Percentiles rank a stretch among this genome's conserved stretches.
Evolutionary conservation across 1,139 yeast genomes (phyloP).

Genomic region (Pichia terricola): DNA sequence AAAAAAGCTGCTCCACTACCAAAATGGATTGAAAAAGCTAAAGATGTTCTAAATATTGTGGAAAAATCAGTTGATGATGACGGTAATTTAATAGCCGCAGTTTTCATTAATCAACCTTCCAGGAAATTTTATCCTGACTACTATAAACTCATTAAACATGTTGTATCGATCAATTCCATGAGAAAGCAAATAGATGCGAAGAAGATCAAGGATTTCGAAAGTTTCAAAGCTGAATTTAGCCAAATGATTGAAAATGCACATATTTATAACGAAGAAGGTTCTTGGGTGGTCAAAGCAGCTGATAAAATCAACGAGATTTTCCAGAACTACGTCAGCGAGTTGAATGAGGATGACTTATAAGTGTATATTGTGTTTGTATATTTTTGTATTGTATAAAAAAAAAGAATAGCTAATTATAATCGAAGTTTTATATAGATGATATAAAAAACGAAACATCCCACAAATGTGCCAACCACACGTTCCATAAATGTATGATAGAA

Average conservation of each 20-base stretch:
- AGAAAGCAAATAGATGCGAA: slow-evolving; percentile 47
- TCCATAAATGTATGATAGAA: slow-evolving; percentile 57
- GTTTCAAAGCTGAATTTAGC: slow-evolving; percentile 62
- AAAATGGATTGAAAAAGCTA: slow-evolving; percentile 9
- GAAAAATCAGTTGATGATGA: slow-evolving; percentile 30
- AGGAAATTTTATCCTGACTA: slow-evolving; percentile 77
- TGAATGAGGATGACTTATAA: slow-evolving; percentile 7
- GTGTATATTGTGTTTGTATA: background rate
- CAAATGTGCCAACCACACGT: slow-evolving; percentile 40
- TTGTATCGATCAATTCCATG: slow-evolving; percentile 70
- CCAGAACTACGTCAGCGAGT: slow-evolving; percentile 6
- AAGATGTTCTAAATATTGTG: slow-evolving; percentile 33
- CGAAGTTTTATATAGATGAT: slow-evolving; percentile 23
- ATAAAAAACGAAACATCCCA: slow-evolving; percentile 37
- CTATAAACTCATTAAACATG: slow-evolving; percentile 65
- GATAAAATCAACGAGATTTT: slow-evolving; percentile 42
- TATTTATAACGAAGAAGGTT: slow-evolving; percentile 84
- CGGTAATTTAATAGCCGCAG: slow-evolving; percentile 39
- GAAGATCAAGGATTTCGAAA: slow-evolving; percentile 46
- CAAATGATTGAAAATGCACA: slow-evolving; percentile 78
- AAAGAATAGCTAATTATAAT: slow-evolving; percentile 1
- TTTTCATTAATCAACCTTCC: slow-evolving; percentile 63
- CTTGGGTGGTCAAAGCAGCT: slow-evolving; percentile 75
- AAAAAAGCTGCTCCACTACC: slow-evolving; percentile 13
- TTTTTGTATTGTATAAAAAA: background rate